Evolutionary conservation across 2,329 filamentous ascomycete genomes (phyloP), one percentile per base, ranked within the genome.

Genomic region (Aspergillus phoenicis): DNA sequence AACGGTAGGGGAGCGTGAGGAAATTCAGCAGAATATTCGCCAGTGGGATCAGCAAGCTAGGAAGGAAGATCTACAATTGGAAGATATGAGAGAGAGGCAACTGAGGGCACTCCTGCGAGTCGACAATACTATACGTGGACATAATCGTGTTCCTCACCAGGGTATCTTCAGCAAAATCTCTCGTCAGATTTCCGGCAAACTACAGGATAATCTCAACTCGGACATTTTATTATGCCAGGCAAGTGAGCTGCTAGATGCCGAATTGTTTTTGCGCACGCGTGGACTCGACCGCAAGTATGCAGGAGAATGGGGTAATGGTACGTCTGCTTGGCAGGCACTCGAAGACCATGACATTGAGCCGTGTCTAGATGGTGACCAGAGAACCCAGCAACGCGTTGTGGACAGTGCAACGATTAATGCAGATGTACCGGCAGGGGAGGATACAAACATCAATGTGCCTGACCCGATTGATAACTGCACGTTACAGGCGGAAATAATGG

Each of bases 51-150:
- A 66, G 30, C 74, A 77, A 45, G 58, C 70, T 2, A 53, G 66
- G 28, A 57, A 60, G 7, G 77, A 79, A 61, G 69, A 75, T 45
- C 17, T 22, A 15, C 47, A 62, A 7, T 57, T 79, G 43, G 49
- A 61, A 26, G 55, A 65, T n/a, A 79, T 79, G 77, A 66, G 72
- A 52, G 60, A 33, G 8, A 75, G 72, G 48, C 77, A 79, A 59
- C 64, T 76, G 30, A 62, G 52, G 1, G 66, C 62, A 8, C 64
- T 79, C 20, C 58, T 77, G 61, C 62, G 58, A 10, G 65, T 75
- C 5, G 76, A 79, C 52, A 72, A 78, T 52, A 73, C 69, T 38
- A 59, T 65, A 36, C 41, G 70, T 54, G 66, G 62, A 33, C 55
- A 57, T 20, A 66, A 67, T 24, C 55, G 54, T 8, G 68, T 69